Conservation (phyloP, 768 basidiomycete genomes). For the Boletellus sp. region DNA sequence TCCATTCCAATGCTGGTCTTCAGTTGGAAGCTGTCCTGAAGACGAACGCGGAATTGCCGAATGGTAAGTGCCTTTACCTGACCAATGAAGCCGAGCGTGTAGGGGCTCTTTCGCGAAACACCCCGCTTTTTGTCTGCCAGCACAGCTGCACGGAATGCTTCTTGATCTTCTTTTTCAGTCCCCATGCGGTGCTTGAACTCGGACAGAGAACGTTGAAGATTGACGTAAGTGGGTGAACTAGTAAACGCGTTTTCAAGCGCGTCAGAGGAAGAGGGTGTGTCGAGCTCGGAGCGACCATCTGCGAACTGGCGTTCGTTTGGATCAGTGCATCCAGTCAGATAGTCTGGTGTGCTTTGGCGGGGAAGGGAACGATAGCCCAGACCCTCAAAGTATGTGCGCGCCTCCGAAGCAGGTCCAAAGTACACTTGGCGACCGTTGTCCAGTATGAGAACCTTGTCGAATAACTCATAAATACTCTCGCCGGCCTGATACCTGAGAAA, state of each 20-base stretch:
- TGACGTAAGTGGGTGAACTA: conserved; percentile 42
- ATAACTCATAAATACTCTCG: conserved; percentile 70
- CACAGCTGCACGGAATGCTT: conserved; percentile 74
- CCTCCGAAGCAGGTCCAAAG: conserved; percentile 70
- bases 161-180: conserved; percentile 62
- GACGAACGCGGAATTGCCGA: conserved; percentile 67
- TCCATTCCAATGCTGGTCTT: conserved; percentile 65
- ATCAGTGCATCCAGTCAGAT: conserved; percentile 80
- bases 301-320: conserved; percentile 82
- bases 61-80: conserved; percentile 70
- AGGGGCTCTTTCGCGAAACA: conserved; percentile 75
- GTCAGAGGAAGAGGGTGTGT: conserved; percentile 62
- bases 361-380: conserved; percentile 73
- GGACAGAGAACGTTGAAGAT: conserved; percentile 45
- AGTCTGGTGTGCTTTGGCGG: conserved; percentile 84
- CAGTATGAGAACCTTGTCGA: conserved; percentile 87
- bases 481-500: conserved; percentile 67
- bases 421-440: conserved; percentile 79
- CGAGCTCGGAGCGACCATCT: conserved; percentile 49
- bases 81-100: conserved; percentile 72
- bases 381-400: conserved; percentile 72
- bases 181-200: conserved; percentile 57
- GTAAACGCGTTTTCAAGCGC: conserved; percentile 63
- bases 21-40: conserved; percentile 78
- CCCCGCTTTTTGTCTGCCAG: conserved; percentile 73